Evolutionary conservation across 768 basidiomycete genomes (phyloP), one percentile per base, ranked within the genome.

Genomic region (Pisolithus orientalis): DNA sequence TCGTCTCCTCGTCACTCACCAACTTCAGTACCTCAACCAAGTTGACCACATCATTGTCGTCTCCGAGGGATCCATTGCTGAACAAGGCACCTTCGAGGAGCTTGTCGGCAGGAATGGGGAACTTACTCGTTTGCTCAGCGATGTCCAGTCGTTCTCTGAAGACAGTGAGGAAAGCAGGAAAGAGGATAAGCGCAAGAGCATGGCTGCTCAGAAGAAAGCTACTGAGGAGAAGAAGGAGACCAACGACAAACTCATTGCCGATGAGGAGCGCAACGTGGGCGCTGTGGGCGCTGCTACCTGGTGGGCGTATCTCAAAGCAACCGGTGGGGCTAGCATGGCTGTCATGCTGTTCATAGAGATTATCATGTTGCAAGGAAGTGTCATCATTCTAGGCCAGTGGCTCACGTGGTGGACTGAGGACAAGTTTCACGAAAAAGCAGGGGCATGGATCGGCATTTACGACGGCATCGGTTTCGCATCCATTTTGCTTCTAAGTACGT

Each of bases 41-140:
- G 63, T 66, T 59, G 79, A 80, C 56, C 64, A 76, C 31, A 68
- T 81, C 47, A 65, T 80, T 27, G 77, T 80, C 47, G 60, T 80
- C 10, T 66, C 70, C 13, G 66, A 75, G 13, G 80, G 80, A 1
- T 49, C 53, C 34, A 66, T 80, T 10, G 72, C 71, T 39, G 78
- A 79, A 56, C 67, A 75, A 53, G 77, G 77, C 24, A 53, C 69
- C 16, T 78, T 71, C 53, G 68, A 72, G 6, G 62, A 72, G 34
- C 65, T 77, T 28, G 62, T 75, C 39, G 24, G 55, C 43, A 50
- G 52, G 29, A 56, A 65, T 24, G 65, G 65, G 34, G 59, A 63
- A 28, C 59, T 67, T n/a, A 62, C 56, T 16, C 59, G 58, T 45
- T 53, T 66, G 39, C 58, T 66, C 38, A 57, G 55, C 44, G 65